A percentile compares a stretch with the other conserved stretches of the same genome.
These are phyloP conservation scores for Taphrina wiesneri DNA, from an alignment of 1,139 yeast genomes.

Conservation along the genomic window DNA sequence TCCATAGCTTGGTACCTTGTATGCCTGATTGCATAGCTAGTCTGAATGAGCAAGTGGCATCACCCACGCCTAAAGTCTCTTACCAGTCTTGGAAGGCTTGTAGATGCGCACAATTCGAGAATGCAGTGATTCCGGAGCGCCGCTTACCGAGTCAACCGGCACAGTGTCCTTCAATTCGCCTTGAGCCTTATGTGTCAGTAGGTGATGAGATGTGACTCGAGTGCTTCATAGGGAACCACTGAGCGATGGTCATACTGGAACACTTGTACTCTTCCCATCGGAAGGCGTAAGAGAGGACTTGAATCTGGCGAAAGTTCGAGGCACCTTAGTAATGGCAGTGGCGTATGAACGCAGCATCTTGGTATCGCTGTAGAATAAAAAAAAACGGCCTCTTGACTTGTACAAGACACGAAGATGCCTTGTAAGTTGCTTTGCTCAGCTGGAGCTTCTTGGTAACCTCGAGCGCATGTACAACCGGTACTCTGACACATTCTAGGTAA, in stretches of 20 bases:
- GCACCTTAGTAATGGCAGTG: background rate
- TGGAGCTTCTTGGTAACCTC: background rate
- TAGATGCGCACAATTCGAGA: conserved; percentile 73
- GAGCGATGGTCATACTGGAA: background rate
- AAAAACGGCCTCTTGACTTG: background rate
- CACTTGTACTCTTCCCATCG: conserved; percentile 5
- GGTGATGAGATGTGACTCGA: background rate
- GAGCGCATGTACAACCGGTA: background rate
- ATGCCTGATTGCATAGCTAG: conserved; percentile 73
- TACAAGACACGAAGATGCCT: too few species aligned
- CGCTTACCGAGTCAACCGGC: conserved; percentile 63
- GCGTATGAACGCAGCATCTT: conserved; percentile 6
- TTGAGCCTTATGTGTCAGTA: background rate
- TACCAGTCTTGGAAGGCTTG: conserved; percentile 68
- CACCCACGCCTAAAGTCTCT: too few species aligned
- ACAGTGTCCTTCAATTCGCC: conserved; percentile 25
- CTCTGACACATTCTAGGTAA: background rate
- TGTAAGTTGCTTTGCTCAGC: background rate
- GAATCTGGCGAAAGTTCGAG: background rate
- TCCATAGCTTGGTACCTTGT: conserved; percentile 58
- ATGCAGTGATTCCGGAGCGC: conserved; percentile 72
- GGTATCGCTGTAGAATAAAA: too few species aligned
- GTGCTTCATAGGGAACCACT: background rate
- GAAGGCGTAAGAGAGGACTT: conserved; percentile 4
- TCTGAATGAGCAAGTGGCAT: background rate